Percentiles rank a stretch among this genome's conserved stretches.
Evolutionary conservation across 2,329 filamentous ascomycete species (phyloP).

Genomic region (Xylaria sp.): DNA sequence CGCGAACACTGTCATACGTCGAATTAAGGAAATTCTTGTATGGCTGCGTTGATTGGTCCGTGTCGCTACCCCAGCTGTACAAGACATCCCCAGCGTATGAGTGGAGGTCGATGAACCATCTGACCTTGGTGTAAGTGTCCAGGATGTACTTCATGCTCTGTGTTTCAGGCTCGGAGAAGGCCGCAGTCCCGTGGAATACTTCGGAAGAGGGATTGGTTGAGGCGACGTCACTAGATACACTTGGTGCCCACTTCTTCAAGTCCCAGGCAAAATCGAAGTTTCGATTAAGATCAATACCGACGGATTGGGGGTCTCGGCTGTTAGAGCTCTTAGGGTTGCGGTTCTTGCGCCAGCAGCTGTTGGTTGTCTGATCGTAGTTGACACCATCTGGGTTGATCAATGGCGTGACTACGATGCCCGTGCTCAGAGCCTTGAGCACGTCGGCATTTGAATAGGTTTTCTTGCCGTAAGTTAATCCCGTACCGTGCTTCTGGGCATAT

Average conservation of each 20-base stretch:
- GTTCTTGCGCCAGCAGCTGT: constrained; percentile 62
- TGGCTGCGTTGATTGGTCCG: constrained; percentile 52
- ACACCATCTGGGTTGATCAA: constrained; percentile 62
- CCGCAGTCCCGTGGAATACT: constrained; percentile 55
- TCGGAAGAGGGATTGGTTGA: constrained; percentile 52
- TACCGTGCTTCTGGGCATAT: constrained; percentile 54
- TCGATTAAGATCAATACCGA: constrained; percentile 60
- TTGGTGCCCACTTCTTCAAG: constrained; percentile 50
- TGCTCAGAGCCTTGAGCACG: constrained; percentile 56
- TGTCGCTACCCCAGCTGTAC: constrained; percentile 63
- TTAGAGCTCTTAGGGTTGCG: constrained; percentile 51
- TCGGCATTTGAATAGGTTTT: constrained; percentile 58
- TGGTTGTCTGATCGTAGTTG: constrained; percentile 55
- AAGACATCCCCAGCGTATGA: constrained; percentile 58
- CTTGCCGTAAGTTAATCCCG: constrained; percentile 57
- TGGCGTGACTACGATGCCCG: constrained; percentile 59
- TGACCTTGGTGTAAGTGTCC: constrained; percentile 54
- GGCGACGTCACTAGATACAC: constrained; percentile 46
- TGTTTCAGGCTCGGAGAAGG: constrained; percentile 63
- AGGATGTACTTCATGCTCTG: constrained; percentile 59
- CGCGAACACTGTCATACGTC: constrained; percentile 57
- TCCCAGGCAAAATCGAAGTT: constrained; percentile 66
- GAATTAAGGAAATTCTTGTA: constrained; percentile 59
- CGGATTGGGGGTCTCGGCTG: constrained; percentile 36
- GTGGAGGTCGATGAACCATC: constrained; percentile 66